phyloP scores from a whole-genome alignment of 345 rosid species.

The Aurinia saxatilis region DNA sequence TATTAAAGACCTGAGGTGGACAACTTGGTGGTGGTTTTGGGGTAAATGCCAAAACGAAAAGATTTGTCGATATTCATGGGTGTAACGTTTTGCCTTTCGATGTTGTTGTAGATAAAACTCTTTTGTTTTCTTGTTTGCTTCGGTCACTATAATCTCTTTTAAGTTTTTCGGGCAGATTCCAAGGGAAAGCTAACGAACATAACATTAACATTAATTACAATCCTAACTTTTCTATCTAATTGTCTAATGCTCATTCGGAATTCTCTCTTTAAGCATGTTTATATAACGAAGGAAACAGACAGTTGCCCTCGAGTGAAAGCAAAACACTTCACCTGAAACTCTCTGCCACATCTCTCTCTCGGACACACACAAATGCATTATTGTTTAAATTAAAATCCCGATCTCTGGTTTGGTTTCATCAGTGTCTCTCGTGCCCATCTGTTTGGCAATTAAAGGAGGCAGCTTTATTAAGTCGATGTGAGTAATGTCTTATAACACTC shows the following conservation, averaged over 20 bases:
- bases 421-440: not conserved
- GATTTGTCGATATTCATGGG: constrained; percentile 7
- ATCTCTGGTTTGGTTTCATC: constrained; percentile 15
- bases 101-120: no score
- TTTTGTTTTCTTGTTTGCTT: not conserved
- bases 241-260: not conserved
- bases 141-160: constrained; percentile 5
- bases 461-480: not conserved
- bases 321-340: constrained; percentile 16
- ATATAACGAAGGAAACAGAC: constrained; percentile 20
- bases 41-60: not conserved
- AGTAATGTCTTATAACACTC: constrained; percentile 36
- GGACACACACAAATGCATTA: not conserved
- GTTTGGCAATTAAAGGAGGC: not conserved
- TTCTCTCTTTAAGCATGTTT: no score
- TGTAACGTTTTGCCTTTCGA: constrained; percentile 5
- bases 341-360: constrained; percentile 10
- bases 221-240: constrained; percentile 16
- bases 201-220: not conserved
- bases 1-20: constrained; percentile 1
- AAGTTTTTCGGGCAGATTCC: constrained; percentile 1
- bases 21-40: constrained; percentile 7
- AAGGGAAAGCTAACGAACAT: constrained; percentile 10
- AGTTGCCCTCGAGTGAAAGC: constrained; percentile 16
- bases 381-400: not conserved